Conservation (phyloP, 2,329 filamentous ascomycete species). For the Alternaria arbusti region DNA sequence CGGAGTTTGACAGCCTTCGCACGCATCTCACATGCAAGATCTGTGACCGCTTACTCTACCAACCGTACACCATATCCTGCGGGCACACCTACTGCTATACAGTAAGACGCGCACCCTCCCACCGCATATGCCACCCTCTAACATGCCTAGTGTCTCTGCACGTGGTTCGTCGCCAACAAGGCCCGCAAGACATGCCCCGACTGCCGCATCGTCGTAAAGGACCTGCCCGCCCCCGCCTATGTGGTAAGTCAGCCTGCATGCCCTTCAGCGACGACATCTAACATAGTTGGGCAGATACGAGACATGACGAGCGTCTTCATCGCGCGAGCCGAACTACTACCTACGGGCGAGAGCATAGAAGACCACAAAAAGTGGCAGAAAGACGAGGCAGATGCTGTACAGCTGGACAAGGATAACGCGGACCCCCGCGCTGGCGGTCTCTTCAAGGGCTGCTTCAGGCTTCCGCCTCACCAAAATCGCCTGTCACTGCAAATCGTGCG, state of each 20-base stretch:
- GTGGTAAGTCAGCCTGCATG: slow-evolving; percentile 55
- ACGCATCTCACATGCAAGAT: slow-evolving; percentile 70
- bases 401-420: slow-evolving; percentile 63
- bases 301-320: slow-evolving; percentile 70
- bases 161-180: slow-evolving; percentile 61
- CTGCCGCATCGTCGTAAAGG: slow-evolving; percentile 65
- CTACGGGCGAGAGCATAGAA: slow-evolving; percentile 67
- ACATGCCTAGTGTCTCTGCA: slow-evolving; percentile 60
- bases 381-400: slow-evolving; percentile 66
- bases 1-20: slow-evolving; percentile 67
- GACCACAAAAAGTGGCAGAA: slow-evolving; percentile 64
- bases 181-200: slow-evolving; percentile 72
- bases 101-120: slow-evolving; percentile 48
- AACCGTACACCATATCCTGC: slow-evolving; percentile 71
- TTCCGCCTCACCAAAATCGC: slow-evolving; percentile 23
- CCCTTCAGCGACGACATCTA: not conserved
- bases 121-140: slow-evolving; percentile 20
- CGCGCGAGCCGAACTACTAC: slow-evolving; percentile 65
- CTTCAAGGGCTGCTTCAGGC: slow-evolving; percentile 67
- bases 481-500: slow-evolving; percentile 52
- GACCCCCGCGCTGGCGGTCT: slow-evolving; percentile 61
- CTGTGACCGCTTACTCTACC: slow-evolving; percentile 71
- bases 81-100: slow-evolving; percentile 77
- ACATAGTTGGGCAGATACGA: slow-evolving; percentile 57
- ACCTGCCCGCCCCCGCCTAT: slow-evolving; percentile 69